Conservation (phyloP, 2,329 filamentous ascomycete species). For the Colletotrichum sp. region DNA sequence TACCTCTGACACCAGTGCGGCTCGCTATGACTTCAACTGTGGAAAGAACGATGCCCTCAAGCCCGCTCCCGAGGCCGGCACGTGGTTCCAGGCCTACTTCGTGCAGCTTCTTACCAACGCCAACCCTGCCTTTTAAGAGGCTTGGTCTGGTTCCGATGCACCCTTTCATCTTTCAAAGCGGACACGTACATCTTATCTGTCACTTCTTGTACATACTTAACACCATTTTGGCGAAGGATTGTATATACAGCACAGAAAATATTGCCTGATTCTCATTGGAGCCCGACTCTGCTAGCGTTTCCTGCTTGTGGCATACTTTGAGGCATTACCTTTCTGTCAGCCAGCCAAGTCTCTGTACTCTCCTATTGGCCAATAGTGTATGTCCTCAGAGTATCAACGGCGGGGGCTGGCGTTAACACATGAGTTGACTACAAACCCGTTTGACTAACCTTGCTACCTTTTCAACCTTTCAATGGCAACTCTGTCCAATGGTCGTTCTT, state of each 20-base stretch:
- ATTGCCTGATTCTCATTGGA: background rate
- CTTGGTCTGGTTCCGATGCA: background rate
- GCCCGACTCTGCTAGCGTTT: background rate
- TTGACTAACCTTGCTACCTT: background rate
- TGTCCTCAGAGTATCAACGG: background rate
- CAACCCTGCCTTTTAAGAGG: slow-evolving; percentile 51
- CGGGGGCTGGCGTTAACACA: background rate
- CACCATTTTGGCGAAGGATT: background rate
- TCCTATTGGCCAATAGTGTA: background rate
- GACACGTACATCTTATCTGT: background rate
- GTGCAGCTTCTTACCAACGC: slow-evolving; percentile 61
- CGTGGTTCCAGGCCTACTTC: slow-evolving; percentile 70
- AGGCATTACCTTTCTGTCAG: background rate
- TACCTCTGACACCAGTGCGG: slow-evolving; percentile 51
- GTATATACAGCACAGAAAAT: background rate
- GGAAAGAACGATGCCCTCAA: slow-evolving; percentile 59
- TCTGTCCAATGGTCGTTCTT: background rate
- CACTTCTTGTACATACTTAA: background rate
- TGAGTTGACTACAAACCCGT: background rate
- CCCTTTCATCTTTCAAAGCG: background rate
- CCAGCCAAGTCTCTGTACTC: background rate
- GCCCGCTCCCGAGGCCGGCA: slow-evolving; percentile 73
- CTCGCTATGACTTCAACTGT: slow-evolving; percentile 60
- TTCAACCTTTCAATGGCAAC: background rate
- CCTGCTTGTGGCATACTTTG: background rate